Percentiles rank a stretch among this genome's conserved stretches.
Conservation (phyloP, 2,329 filamentous ascomycete species). For the Fusarium staphyleae region DNA sequence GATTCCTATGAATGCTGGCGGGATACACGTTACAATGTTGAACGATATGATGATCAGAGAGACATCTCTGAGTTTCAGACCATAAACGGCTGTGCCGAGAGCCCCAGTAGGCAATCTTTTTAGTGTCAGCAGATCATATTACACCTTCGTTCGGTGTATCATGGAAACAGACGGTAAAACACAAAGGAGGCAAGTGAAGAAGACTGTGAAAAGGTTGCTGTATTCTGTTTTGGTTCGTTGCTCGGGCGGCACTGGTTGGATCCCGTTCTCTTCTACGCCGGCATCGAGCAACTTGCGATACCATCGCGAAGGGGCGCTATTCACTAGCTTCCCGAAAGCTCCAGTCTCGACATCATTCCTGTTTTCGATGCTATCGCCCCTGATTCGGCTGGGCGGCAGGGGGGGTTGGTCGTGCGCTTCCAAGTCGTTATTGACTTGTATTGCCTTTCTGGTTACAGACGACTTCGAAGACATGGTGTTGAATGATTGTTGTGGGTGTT, state of each 20-base stretch:
- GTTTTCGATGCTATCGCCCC: not conserved
- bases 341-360: conserved; percentile 39
- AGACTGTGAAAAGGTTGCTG: conserved; percentile 65
- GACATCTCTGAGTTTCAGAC: conserved; percentile 61
- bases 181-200: conserved; percentile 65
- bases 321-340: conserved; percentile 40
- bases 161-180: conserved; percentile 60
- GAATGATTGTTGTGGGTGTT: not conserved
- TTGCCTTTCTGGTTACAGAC: not conserved
- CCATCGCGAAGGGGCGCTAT: conserved; percentile 47
- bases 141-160: not conserved
- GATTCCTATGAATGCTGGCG: conserved; percentile 63
- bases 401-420: conserved; percentile 22
- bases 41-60: conserved; percentile 67
- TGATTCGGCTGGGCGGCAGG: not conserved
- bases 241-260: conserved; percentile 62
- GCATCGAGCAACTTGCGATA: conserved; percentile 53
- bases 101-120: conserved; percentile 64
- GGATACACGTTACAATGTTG: conserved; percentile 58
- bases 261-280: conserved; percentile 61
- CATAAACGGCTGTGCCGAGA: conserved; percentile 61
- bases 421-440: conserved; percentile 9
- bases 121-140: conserved; percentile 8
- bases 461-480: not conserved
- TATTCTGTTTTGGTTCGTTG: conserved; percentile 61